A percentile compares a stretch with the other conserved stretches of the same genome.
phyloP scores from a whole-genome alignment of 2,329 filamentous ascomycete genomes.

The Metarhizium album region DNA sequence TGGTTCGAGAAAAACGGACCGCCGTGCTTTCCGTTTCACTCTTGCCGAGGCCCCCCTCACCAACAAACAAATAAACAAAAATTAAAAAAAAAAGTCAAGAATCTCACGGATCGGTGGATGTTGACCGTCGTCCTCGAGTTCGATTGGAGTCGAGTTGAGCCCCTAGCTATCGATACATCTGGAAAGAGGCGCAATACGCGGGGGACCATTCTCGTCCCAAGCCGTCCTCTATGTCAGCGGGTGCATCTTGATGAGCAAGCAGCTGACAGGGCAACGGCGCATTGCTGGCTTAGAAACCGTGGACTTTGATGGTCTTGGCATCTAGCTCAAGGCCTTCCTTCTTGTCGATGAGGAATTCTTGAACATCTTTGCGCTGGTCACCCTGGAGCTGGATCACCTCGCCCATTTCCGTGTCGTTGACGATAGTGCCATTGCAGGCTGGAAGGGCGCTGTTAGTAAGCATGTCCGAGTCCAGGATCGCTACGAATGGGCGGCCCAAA shows the following conservation, averaged over 20 bases:
- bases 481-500: neutral
- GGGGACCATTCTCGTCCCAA: constrained; percentile 15
- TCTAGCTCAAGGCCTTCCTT: constrained; percentile 90
- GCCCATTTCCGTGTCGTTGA: constrained; percentile 91
- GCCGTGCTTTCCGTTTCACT: constrained; percentile 2
- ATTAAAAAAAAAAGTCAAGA: constrained; percentile 12
- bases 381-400: constrained; percentile 99
- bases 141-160: constrained; percentile 19
- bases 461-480: neutral
- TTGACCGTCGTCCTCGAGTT: constrained; percentile 13
- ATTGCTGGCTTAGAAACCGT: constrained; percentile 37
- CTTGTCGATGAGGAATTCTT: constrained; percentile 95
- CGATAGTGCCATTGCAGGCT: constrained; percentile 99
- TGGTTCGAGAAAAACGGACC: constrained; percentile 11
- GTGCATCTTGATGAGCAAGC: constrained; percentile 16
- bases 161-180: constrained; percentile 19
- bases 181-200: constrained; percentile 17
- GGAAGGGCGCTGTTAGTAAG: constrained; percentile 7
- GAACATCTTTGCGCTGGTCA: constrained; percentile 97
- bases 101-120: constrained; percentile 19
- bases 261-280: constrained; percentile 28
- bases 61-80: neutral
- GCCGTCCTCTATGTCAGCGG: constrained; percentile 21
- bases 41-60: constrained; percentile 1
- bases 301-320: constrained; percentile 92